A percentile compares a stretch with the other conserved stretches of the same genome.
Conservation (phyloP, 257 asterid genomes). For the Forsythia suspensa region DNA sequence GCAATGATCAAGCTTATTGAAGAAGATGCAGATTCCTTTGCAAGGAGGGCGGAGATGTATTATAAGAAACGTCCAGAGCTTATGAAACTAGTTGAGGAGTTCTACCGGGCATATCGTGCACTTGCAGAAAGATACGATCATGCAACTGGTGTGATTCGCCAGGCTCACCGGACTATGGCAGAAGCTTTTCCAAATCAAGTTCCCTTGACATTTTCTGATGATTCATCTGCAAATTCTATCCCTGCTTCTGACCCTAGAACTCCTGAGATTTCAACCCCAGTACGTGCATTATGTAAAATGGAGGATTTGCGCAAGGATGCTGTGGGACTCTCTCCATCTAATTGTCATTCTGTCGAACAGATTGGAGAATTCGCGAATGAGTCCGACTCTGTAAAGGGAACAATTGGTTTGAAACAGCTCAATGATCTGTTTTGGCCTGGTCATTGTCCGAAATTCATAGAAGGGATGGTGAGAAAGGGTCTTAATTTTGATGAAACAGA, state of each 20-base stretch:
- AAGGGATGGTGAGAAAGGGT: slow-evolving; percentile 55
- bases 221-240: slow-evolving; percentile 50
- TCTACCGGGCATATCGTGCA: slow-evolving; percentile 93
- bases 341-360: slow-evolving; percentile 44
- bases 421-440: slow-evolving; percentile 4
- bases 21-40: slow-evolving; percentile 97
- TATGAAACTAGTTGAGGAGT: slow-evolving; percentile 92
- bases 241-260: slow-evolving; percentile 55
- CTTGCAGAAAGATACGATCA: slow-evolving; percentile 96
- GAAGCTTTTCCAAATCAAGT: slow-evolving; percentile 87
- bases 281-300: slow-evolving; percentile 31
- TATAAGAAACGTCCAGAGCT: slow-evolving; percentile 98
- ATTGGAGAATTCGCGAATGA: slow-evolving; percentile 49
- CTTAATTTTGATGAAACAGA: slow-evolving; percentile 65
- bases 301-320: slow-evolving; percentile 29
- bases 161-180: slow-evolving; percentile 86
- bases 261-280: slow-evolving; percentile 45
- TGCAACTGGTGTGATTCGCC: slow-evolving; percentile 97
- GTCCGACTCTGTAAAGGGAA: slow-evolving; percentile 36
- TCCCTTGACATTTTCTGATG: slow-evolving; percentile 58
- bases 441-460: slow-evolving; percentile 23
- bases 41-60: slow-evolving; percentile 99
- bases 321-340: slow-evolving; percentile 11
- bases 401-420: slow-evolving; percentile 10
- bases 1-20: slow-evolving; percentile 94